Conservation (phyloP, 2,329 filamentous ascomycete species). For the Onygena corvina region DNA sequence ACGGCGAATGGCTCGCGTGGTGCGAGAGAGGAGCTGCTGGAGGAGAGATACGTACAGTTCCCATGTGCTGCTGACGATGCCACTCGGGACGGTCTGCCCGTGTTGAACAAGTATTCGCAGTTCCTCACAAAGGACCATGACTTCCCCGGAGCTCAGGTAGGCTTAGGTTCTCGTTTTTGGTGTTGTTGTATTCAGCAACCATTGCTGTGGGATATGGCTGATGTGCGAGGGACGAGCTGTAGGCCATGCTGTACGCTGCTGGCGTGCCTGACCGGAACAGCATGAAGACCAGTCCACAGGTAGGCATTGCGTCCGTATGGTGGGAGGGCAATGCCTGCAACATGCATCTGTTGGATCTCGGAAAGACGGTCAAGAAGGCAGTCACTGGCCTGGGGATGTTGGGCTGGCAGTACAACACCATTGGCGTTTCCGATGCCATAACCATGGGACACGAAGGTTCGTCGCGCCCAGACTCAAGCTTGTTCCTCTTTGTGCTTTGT, state of each 20-base stretch:
- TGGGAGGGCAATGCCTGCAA: slow-evolving; percentile 98
- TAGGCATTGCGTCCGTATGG: slow-evolving; percentile 86
- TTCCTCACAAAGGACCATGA: slow-evolving; percentile 75
- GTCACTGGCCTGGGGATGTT: slow-evolving; percentile 76
- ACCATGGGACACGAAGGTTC: slow-evolving; percentile 87
- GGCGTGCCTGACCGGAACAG: slow-evolving; percentile 70
- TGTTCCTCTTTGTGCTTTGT: too few relatives aligned
- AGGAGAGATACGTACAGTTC: slow-evolving; percentile 46
- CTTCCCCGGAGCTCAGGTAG: slow-evolving; percentile 77
- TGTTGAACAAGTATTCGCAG: slow-evolving; percentile 75
- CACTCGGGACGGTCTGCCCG: slow-evolving; percentile 46
- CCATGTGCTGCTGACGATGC: slow-evolving; percentile 42
- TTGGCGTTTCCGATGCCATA: slow-evolving; percentile 82
- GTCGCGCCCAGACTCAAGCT: slow-evolving; percentile 16
- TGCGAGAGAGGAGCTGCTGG: slow-evolving; percentile 20
- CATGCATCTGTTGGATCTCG: slow-evolving; percentile 65
- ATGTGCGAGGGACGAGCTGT: slow-evolving; percentile 2
- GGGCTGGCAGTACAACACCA: slow-evolving; percentile 87
- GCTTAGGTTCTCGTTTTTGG: slow-evolving; percentile 12
- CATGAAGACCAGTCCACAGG: slow-evolving; percentile 84
- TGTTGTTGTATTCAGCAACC: not conserved
- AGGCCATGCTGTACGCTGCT: slow-evolving; percentile 92
- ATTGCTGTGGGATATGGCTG: not conserved
- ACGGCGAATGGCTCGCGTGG: not conserved
- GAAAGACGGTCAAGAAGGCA: slow-evolving; percentile 72